A percentile compares a stretch with the other conserved stretches of the same genome.
These are phyloP conservation scores for Botryosphaeria dothidea DNA, from an alignment of 2,329 filamentous ascomycete species.

Conservation along the genomic window DNA sequence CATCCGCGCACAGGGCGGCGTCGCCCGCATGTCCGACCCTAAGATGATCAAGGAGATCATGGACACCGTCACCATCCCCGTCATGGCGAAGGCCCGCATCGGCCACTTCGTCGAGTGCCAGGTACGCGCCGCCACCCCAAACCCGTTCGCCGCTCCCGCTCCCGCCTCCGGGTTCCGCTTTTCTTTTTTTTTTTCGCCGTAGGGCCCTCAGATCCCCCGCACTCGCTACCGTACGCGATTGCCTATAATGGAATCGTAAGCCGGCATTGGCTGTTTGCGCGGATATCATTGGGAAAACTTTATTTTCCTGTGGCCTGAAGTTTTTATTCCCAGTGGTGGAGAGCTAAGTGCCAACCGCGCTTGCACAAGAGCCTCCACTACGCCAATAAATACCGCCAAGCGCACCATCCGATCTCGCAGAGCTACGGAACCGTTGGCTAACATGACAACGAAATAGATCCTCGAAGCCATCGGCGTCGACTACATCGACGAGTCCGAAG, in stretches of 20 bases:
- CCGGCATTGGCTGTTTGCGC: not conserved
- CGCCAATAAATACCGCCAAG: not conserved
- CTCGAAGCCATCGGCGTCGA: constrained; percentile 93
- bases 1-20: constrained; percentile 88
- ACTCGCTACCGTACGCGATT: not conserved
- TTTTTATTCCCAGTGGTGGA: not conserved
- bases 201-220: not conserved
- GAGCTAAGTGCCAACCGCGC: not conserved
- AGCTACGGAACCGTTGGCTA: not conserved
- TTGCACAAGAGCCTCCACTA: not conserved
- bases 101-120: constrained; percentile 98
- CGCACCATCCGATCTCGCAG: constrained; percentile 3
- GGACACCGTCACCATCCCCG: constrained; percentile 90
- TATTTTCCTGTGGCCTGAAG: not conserved
- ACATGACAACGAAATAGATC: constrained; percentile 58
- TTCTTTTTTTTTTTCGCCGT: not conserved
- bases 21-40: constrained; percentile 96
- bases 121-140: constrained; percentile 42
- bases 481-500: constrained; percentile 98
- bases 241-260: not conserved
- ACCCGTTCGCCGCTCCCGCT: not conserved
- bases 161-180: not conserved
- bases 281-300: not conserved
- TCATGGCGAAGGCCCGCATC: constrained; percentile 98
- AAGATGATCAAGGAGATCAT: constrained; percentile 95